These are phyloP conservation scores for Lipomyces spencermartinsiae DNA, from an alignment of 805 yeast genomes.

Conservation along the genomic window DNA sequence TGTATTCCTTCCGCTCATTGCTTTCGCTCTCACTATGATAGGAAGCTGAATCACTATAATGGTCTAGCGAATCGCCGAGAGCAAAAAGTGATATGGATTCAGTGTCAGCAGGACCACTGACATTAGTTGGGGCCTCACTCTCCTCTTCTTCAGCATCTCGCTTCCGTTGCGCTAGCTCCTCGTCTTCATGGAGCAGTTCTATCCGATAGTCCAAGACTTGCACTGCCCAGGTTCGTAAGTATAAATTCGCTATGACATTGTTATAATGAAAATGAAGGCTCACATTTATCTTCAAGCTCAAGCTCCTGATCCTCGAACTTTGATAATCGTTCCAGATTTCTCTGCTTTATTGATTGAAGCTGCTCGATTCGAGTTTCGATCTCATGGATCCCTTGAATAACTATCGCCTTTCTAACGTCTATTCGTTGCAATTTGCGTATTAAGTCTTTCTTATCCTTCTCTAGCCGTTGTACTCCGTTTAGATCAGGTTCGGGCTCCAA, in stretches of 20 bases:
- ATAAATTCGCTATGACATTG: background rate
- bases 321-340: constrained; percentile 23
- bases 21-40: constrained; percentile 14
- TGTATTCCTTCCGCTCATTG: background rate
- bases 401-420: constrained; percentile 35
- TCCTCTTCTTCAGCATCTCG: constrained; percentile 4
- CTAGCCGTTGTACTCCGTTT: constrained; percentile 29
- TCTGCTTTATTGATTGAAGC: constrained; percentile 19
- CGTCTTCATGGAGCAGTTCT: constrained; percentile 37
- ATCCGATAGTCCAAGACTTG: constrained; percentile 37
- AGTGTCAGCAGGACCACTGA: constrained; percentile 22
- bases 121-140: constrained; percentile 8
- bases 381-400: constrained; percentile 29
- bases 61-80: constrained; percentile 27
- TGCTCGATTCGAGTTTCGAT: constrained; percentile 32
- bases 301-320: constrained; percentile 35
- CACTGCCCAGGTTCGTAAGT: constrained; percentile 11
- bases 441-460: constrained; percentile 22
- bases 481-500: constrained; percentile 23
- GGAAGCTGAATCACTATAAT: constrained; percentile 19
- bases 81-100: constrained; percentile 26
- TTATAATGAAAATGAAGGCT: background rate
- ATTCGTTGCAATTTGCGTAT: constrained; percentile 29
- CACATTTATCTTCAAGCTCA: constrained; percentile 32
- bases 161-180: constrained; percentile 14